A percentile compares a stretch with the other conserved stretches of the same genome.
phyloP scores from a whole-genome alignment of 345 rosid species.

The Bretschneidera sinensis region DNA sequence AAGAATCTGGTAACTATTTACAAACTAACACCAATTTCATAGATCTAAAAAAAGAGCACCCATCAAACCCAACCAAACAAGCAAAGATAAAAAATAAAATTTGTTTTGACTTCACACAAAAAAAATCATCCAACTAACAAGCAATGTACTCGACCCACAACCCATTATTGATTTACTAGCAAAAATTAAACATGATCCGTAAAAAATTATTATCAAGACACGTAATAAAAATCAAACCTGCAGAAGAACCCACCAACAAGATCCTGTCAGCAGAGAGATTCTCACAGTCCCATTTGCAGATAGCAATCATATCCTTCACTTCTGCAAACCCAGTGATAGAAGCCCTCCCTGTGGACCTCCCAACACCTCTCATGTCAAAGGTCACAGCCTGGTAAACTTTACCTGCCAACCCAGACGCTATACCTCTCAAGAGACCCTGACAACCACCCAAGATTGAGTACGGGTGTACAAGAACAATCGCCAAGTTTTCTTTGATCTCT shows the following conservation, averaged over 20 bases:
- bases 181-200: background rate
- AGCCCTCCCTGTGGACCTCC: constrained; percentile 77
- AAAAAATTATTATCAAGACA: too few relatives aligned
- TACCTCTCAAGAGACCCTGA: constrained; percentile 68
- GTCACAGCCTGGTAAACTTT: constrained; percentile 66
- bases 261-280: constrained; percentile 52
- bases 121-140: too few relatives aligned
- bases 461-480: constrained; percentile 81
- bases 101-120: background rate
- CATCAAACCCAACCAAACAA: constrained; percentile 5
- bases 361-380: constrained; percentile 92
- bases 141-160: constrained; percentile 14
- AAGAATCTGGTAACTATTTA: background rate
- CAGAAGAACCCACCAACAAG: constrained; percentile 85
- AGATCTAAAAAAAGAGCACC: constrained; percentile 27
- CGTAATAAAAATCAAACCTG: constrained; percentile 37
- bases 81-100: background rate
- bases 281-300: constrained; percentile 67
- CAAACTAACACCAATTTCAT: constrained; percentile 5
- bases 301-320: constrained; percentile 76
- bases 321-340: constrained; percentile 83
- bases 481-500: constrained; percentile 32
- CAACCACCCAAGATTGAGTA: constrained; percentile 82
- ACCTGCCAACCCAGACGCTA: constrained; percentile 57
- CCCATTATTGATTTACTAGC: background rate